Evolutionary conservation across 768 basidiomycete species (phyloP).

Genomic region (Porphyrellus cyaneotinctus): DNA sequence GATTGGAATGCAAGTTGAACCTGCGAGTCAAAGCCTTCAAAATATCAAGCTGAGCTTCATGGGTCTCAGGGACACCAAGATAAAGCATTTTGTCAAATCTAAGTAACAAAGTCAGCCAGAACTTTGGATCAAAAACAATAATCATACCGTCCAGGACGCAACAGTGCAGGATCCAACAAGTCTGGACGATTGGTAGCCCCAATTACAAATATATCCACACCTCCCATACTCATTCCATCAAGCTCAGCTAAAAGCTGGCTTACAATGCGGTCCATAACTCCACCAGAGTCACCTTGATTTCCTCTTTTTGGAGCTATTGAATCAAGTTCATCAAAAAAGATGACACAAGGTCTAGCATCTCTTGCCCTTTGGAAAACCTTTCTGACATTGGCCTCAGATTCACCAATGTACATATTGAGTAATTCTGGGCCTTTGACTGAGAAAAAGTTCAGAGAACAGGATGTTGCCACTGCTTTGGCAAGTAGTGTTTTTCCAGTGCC

Average conservation of each 20-base stretch:
- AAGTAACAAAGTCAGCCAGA: neutral
- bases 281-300: conserved; percentile 93
- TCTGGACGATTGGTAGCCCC: conserved; percentile 96
- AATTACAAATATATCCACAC: conserved; percentile 84
- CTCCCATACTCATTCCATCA: conserved; percentile 78
- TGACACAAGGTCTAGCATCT: conserved; percentile 90
- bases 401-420: conserved; percentile 98
- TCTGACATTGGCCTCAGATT: conserved; percentile 96
- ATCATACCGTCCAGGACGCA: conserved; percentile 79
- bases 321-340: conserved; percentile 96
- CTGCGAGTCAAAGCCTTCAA: conserved; percentile 88
- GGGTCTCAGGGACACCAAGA: conserved; percentile 84
- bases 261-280: conserved; percentile 97
- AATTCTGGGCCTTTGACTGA: conserved; percentile 96
- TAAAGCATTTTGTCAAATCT: conserved; percentile 98
- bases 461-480: conserved; percentile 95
- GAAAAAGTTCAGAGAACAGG: conserved; percentile 92
- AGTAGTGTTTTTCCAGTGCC: conserved; percentile 95
- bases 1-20: conserved; percentile 70
- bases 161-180: conserved; percentile 80
- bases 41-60: conserved; percentile 82
- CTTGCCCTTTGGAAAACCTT: conserved; percentile 86
- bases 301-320: conserved; percentile 93
- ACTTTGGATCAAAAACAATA: neutral
- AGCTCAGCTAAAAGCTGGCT: conserved; percentile 91